phyloP scores from a whole-genome alignment of 2,329 filamentous ascomycete genomes.

The Ilyonectria robusta region DNA sequence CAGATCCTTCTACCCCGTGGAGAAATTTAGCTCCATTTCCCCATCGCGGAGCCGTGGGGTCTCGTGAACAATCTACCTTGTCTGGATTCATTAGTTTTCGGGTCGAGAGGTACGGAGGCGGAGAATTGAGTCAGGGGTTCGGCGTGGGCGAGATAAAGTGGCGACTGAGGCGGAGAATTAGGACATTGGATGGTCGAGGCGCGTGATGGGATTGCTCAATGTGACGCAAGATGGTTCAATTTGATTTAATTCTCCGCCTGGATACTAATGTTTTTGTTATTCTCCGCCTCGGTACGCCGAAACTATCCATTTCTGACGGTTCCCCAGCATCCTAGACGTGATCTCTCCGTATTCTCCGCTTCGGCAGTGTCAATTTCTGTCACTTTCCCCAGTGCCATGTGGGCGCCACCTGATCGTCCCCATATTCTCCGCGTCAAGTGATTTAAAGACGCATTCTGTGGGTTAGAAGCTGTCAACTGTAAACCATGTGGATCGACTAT shows the following conservation, averaged over 20 bases:
- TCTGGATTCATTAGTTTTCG: conserved; percentile 8
- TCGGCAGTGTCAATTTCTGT: background rate
- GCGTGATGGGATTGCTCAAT: background rate
- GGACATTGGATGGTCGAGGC: background rate
- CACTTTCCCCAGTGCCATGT: background rate
- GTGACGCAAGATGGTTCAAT: background rate
- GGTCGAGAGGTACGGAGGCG: conserved; percentile 5
- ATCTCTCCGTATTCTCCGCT: conserved; percentile 17
- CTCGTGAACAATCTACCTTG: conserved; percentile 21
- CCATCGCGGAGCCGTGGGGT: conserved; percentile 28
- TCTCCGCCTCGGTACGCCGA: too few species aligned
- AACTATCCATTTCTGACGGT: too few species aligned
- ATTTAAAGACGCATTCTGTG: conserved; percentile 1
- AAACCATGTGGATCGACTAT: conserved; percentile 10
- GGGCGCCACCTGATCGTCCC: background rate
- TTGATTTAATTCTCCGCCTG: conserved; percentile 3
- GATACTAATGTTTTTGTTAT: too few species aligned
- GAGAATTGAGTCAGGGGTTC: conserved; percentile 28
- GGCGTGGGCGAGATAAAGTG: too few species aligned
- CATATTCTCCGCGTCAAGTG: conserved; percentile 21
- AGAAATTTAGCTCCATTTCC: conserved; percentile 30
- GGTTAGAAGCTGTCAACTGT: background rate
- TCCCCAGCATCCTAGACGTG: too few species aligned
- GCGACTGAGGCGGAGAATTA: conserved; percentile 23
- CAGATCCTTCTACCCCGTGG: conserved; percentile 24